Percentiles rank a stretch among this genome's conserved stretches.
phyloP scores from a whole-genome alignment of 768 basidiomycete species.

The Pholiota conissans region DNA sequence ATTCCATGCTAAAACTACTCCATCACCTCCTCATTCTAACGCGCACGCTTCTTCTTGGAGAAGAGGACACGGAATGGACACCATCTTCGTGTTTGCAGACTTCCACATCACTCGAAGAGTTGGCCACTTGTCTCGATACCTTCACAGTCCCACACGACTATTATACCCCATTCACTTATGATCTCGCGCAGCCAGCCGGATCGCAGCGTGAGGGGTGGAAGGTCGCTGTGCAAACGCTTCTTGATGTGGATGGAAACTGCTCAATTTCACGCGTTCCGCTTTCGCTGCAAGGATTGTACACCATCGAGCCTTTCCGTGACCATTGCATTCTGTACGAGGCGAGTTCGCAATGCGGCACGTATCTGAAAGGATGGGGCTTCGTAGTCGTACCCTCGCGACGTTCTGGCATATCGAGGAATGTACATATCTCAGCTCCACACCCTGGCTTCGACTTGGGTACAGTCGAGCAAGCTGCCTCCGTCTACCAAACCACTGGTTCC shows the following conservation, averaged over 20 bases:
- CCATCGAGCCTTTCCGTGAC: constrained; percentile 12
- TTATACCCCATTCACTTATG: constrained; percentile 17
- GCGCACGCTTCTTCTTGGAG: not conserved
- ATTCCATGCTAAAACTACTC: not conserved
- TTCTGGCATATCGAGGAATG: constrained; percentile 19
- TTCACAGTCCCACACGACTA: constrained; percentile 23
- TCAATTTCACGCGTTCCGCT: constrained; percentile 8
- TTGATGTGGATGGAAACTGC: constrained; percentile 18
- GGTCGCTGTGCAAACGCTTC: constrained; percentile 7
- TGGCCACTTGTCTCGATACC: constrained; percentile 29
- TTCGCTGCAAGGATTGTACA: constrained; percentile 17
- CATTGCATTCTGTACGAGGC: constrained; percentile 24
- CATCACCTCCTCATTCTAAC: not conserved
- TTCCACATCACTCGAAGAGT: constrained; percentile 8
- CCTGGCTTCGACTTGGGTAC: constrained; percentile 39
- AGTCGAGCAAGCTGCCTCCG: constrained; percentile 37
- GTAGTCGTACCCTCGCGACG: constrained; percentile 16
- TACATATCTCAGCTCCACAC: constrained; percentile 49
- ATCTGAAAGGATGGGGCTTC: constrained; percentile 24
- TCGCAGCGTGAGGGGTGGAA: constrained; percentile 20
- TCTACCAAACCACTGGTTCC: constrained; percentile 38
- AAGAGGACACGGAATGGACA: not conserved
- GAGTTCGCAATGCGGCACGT: constrained; percentile 9
- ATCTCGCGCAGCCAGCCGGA: constrained; percentile 18
- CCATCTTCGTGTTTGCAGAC: constrained; percentile 11